phyloP scores from a whole-genome alignment of 768 basidiomycete genomes.

The Cyathus striatus region DNA sequence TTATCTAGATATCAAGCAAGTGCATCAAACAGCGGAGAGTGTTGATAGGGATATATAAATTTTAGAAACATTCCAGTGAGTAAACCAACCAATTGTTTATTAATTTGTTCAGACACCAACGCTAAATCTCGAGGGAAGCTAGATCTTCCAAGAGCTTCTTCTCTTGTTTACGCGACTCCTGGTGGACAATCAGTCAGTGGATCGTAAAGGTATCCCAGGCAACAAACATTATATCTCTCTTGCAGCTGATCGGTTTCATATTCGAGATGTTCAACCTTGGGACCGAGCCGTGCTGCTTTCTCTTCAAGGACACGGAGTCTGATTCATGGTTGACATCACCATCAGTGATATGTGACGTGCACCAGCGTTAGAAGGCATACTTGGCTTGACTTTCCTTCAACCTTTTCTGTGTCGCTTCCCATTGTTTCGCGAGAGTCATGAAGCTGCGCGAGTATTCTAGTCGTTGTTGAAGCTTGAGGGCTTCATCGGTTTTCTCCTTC shows the following conservation, averaged over 20 bases:
- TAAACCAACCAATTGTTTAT: no score
- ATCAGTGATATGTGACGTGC: no score
- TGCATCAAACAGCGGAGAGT: no score
- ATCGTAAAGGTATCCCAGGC: not conserved
- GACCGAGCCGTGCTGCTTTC: conserved; percentile 11
- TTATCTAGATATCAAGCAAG: no score
- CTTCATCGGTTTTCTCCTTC: conserved; percentile 15
- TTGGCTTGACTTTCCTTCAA: conserved; percentile 6
- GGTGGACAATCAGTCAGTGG: conserved; percentile 9
- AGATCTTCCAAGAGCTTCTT: conserved; percentile 19
- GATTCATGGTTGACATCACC: not conserved
- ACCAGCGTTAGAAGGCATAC: not conserved
- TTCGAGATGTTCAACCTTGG: conserved; percentile 12
- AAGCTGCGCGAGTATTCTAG: conserved; percentile 5
- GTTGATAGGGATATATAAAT: no score
- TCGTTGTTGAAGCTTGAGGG: conserved; percentile 12
- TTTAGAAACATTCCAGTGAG: no score
- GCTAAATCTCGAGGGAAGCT: no score
- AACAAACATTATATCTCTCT: conserved; percentile 10
- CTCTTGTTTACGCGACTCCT: conserved; percentile 17
- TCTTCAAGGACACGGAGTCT: conserved; percentile 1
- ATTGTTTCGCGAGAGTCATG: conserved; percentile 7
- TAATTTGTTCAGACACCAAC: no score
- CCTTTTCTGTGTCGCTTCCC: conserved; percentile 19
- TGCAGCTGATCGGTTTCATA: conserved; percentile 11